Base-by-base conservation (phyloP, 805 yeast genomes). In the Alloascoidea africana region DNA sequence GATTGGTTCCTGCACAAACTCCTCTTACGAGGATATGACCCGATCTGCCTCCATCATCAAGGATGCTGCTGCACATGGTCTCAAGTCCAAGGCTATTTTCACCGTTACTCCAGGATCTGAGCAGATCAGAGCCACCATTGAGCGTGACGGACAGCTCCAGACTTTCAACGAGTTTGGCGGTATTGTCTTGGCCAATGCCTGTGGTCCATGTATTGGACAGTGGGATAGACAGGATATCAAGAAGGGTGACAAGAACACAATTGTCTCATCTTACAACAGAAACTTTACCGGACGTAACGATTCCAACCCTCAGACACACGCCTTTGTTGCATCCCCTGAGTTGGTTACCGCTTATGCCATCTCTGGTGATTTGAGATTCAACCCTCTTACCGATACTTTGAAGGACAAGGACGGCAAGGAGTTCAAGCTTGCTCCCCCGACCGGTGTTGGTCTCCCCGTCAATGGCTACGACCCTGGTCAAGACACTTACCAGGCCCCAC, bases 131-230 rank as follows among this genome's bases (percentile, higher is more conserved):
- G 96, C 97, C 47, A 89, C 97, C 47, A 89, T 89, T 59, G 96
- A 80, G 58, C 80, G 95, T 62, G 97, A 89, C 60, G 96, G 97
- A 44, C 79, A 82, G 60, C 74, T 89, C 50, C 68, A 79, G 50
- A 80, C 91, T 48, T 86, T 89, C 63, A 76, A 78, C 56, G 85
- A 84, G 54, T 82, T 80, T 52, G 96, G 96, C 50, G 97, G 94
- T 59, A 71, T 79, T 43, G 96, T 89, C 39, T 68, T 89, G 56
- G 96, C 97, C 44, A 89, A 89, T 58, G 97, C 97, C 42, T 89
- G 97, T 71, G 97, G 97, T 55, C 97, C 97, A 57, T 87, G 97
- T 73, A 87, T 87, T 57, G 97, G 97, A 55, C 96, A 89, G 70
- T 89, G 97, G 97, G 96, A 87, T 62, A 81, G 97, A 65, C 81